phyloP scores from a whole-genome alignment of 1,284 basidiomycete genomes.

The Heterobasidion irregulare region DNA sequence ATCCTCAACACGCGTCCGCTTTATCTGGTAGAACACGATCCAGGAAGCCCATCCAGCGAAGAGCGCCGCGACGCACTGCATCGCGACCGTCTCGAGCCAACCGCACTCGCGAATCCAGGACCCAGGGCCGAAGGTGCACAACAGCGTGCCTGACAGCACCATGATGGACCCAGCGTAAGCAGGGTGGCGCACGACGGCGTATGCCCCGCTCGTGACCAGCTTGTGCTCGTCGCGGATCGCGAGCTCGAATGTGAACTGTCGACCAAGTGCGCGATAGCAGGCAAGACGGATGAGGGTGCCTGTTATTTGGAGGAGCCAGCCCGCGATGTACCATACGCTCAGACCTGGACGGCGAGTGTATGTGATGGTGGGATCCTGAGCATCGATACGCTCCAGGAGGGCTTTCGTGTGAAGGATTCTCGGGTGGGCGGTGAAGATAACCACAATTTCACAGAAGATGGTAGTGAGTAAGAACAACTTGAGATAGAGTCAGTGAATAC shows the following conservation, averaged over 20 bases:
- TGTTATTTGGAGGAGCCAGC: background rate
- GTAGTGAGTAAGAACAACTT: too few species aligned
- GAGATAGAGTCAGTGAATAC: too few species aligned
- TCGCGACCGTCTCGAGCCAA: background rate
- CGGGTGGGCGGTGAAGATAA: too few species aligned
- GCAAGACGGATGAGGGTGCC: background rate
- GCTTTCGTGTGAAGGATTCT: too few species aligned
- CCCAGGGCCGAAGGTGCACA: background rate
- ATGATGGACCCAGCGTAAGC: slow-evolving; percentile 4
- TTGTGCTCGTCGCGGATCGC: slow-evolving; percentile 6
- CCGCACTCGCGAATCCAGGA: background rate
- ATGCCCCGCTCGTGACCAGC: slow-evolving; percentile 9
- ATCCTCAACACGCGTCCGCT: too few species aligned
- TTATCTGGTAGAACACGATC: too few species aligned
- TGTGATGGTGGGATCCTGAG: too few species aligned
- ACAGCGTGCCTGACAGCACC: background rate
- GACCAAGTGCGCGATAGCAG: slow-evolving; percentile 7
- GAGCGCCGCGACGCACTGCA: too few species aligned
- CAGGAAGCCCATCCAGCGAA: too few species aligned
- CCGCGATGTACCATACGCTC: background rate
- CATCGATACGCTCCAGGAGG: too few species aligned
- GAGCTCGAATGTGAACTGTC: slow-evolving; percentile 10
- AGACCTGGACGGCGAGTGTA: background rate
- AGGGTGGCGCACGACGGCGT: slow-evolving; percentile 9
- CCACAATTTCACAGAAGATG: too few species aligned